phyloP scores from a whole-genome alignment of 495 filamentous ascomycete genomes.

The Friedmanniomyces endolithicus region DNA sequence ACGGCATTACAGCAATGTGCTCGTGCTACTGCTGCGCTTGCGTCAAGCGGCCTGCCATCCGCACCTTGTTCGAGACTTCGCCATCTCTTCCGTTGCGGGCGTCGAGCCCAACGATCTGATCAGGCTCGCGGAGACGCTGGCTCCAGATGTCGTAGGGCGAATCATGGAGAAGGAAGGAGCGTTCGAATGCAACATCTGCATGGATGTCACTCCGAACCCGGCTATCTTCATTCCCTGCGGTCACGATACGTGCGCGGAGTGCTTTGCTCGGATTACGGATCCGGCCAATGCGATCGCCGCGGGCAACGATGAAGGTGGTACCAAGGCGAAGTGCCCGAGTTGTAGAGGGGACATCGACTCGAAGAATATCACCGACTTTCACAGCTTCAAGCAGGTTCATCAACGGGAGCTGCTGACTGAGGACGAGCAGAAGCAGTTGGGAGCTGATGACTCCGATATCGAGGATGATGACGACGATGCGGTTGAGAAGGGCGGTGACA shows the following conservation, averaged over 20 bases:
- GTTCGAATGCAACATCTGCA: constrained; percentile 66
- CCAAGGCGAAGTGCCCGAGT: constrained; percentile 54
- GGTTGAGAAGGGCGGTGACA: constrained; percentile 19
- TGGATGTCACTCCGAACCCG: constrained; percentile 62
- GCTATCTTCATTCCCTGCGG: constrained; percentile 77
- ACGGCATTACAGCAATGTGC: constrained; percentile 69
- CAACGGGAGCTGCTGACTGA: constrained; percentile 35
- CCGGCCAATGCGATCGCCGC: constrained; percentile 41
- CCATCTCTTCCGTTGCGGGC: constrained; percentile 39
- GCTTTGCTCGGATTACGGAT: constrained; percentile 61
- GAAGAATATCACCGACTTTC: constrained; percentile 58
- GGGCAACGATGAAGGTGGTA: constrained; percentile 43
- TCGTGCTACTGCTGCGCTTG: constrained; percentile 75
- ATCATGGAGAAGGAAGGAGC: constrained; percentile 46
- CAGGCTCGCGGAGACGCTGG: constrained; percentile 52
- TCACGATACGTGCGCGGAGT: constrained; percentile 68
- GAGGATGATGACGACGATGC: constrained; percentile 17
- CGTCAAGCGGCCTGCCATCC: constrained; percentile 92
- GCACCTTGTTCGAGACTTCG: constrained; percentile 71
- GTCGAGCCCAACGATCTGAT: constrained; percentile 45
- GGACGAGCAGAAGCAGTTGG: constrained; percentile 24
- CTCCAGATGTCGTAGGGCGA: constrained; percentile 48
- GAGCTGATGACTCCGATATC: constrained; percentile 22
- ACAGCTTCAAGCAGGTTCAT: constrained; percentile 64
- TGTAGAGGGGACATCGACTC: constrained; percentile 55